Conservation (phyloP, 345 rosid species). For the Salix suchowensis region DNA sequence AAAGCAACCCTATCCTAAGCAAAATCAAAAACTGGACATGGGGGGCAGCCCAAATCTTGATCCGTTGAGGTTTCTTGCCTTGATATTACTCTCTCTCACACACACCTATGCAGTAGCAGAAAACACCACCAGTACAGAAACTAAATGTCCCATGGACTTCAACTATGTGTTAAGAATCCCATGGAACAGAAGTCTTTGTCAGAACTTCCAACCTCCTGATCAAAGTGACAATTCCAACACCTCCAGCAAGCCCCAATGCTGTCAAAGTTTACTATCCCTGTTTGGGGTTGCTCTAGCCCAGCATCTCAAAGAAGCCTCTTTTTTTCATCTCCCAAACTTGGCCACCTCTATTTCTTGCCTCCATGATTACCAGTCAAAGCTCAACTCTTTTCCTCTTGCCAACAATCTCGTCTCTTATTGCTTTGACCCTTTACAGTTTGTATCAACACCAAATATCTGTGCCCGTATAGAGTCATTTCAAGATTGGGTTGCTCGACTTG, state of each 20-base stretch:
- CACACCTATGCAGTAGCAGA: constrained; percentile 2
- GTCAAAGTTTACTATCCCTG: constrained; percentile 48
- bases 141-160: constrained; percentile 61
- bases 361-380: constrained; percentile 46
- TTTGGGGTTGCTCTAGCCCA: constrained; percentile 52
- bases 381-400: constrained; percentile 48
- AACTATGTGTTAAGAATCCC: constrained; percentile 53
- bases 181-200: constrained; percentile 62
- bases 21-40: not conserved
- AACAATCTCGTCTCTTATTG: constrained; percentile 43
- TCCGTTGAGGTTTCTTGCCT: not conserved
- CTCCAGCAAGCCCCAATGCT: constrained; percentile 34
- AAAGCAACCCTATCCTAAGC: not conserved
- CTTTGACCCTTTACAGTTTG: constrained; percentile 55
- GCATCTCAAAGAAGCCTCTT: constrained; percentile 54
- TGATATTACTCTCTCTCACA: constrained; percentile 11
- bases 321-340: constrained; percentile 54
- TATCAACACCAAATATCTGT: constrained; percentile 39
- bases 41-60: not conserved
- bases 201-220: constrained; percentile 14
- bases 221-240: not conserved
- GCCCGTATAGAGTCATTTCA: constrained; percentile 43
- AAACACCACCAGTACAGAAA: not conserved
- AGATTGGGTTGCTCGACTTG: constrained; percentile 62
- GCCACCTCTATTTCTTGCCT: constrained; percentile 60